phyloP scores from a whole-genome alignment of 352 stramenopile species.

The Globisporangium spinosum region DNA sequence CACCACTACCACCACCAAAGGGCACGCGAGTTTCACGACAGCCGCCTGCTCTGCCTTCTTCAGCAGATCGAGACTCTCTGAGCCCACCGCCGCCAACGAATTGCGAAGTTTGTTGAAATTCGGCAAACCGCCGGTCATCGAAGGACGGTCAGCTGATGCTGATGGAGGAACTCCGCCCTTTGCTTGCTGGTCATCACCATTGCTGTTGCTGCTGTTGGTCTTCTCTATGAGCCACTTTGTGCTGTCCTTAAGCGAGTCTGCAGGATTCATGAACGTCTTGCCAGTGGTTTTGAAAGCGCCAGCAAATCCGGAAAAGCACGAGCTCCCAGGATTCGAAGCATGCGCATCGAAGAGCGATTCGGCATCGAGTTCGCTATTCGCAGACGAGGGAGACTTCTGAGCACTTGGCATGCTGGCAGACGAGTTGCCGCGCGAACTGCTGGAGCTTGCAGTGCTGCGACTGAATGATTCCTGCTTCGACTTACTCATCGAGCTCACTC shows the following conservation, averaged over 20 bases:
- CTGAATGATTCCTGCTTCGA: slow-evolving; percentile 14
- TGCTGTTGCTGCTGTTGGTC: slow-evolving; percentile 23
- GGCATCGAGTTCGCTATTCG: slow-evolving; percentile 28
- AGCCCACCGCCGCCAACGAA: slow-evolving; percentile 61
- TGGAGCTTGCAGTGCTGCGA: background rate
- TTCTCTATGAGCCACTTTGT: slow-evolving; percentile 83
- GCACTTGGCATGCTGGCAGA: background rate
- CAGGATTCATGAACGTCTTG: slow-evolving; percentile 65
- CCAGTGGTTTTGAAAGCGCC: slow-evolving; percentile 62
- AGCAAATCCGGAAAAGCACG: slow-evolving; percentile 71
- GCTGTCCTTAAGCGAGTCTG: slow-evolving; percentile 50
- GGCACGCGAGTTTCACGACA: slow-evolving; percentile 38
- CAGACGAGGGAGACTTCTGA: background rate
- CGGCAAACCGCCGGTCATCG: slow-evolving; percentile 24
- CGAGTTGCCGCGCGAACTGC: slow-evolving; percentile 4
- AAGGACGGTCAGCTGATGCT: background rate
- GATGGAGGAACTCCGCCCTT: slow-evolving; percentile 16
- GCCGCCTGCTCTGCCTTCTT: slow-evolving; percentile 70
- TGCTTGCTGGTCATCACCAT: slow-evolving; percentile 22
- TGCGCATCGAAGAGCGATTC: slow-evolving; percentile 39
- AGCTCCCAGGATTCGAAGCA: slow-evolving; percentile 18
- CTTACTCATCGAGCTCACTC: background rate
- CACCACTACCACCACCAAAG: slow-evolving; percentile 27
- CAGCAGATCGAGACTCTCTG: slow-evolving; percentile 70
- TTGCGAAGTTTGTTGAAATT: slow-evolving; percentile 55